Base-by-base conservation (phyloP, 2,329 filamentous ascomycete genomes). In the Xylaria multiplex region DNA sequence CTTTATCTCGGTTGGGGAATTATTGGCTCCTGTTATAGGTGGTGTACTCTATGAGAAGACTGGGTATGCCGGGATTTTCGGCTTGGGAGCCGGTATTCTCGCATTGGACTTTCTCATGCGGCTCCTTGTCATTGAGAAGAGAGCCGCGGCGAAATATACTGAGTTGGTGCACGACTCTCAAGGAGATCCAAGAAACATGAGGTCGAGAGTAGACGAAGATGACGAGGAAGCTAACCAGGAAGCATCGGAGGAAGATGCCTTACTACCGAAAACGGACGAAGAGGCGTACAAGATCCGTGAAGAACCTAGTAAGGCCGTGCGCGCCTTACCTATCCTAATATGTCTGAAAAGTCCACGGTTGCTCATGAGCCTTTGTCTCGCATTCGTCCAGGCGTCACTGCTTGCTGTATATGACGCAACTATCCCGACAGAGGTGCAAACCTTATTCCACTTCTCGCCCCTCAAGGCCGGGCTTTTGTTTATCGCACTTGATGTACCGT, bases 41-140 rank as follows among this genome's bases (percentile, higher is more conserved):
- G 89, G 89, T 0, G 72, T 88, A 0, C 75, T 90, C 0, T 90
- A 90, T 72, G 80, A 85, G 32, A 85, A 85, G 70, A 81, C 83
- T 0, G 88, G 88, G 2, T 86, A 86, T 71, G 73, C 76, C 13
- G 87, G 86, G 0, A 87, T 90, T 0, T 90, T 90, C 73, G 83
- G 82, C 0, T 77, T 90, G 27, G 84, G 82, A 0, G 81, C 87
- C 54, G 83, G 79, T 0, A 75, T 90, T 8, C 74, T 91, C 1
- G 81, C 72, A 0, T 66, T 90, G 16, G 88, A 91, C 74, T 85
- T 90, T 65, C 62, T 86, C 24, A 84, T 90, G 82, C 83, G 89
- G 13, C 71, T 88, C 0, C 73, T 87, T 5, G 81, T 91, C 59
- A 82, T 91, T n/a, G 88, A 91, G 76, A 89, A 88, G 76, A 88